Percentiles rank a stretch among this genome's conserved stretches.
Evolutionary conservation across 2,329 filamentous ascomycete species (phyloP).

Genomic region (Aspergillus ruber): DNA sequence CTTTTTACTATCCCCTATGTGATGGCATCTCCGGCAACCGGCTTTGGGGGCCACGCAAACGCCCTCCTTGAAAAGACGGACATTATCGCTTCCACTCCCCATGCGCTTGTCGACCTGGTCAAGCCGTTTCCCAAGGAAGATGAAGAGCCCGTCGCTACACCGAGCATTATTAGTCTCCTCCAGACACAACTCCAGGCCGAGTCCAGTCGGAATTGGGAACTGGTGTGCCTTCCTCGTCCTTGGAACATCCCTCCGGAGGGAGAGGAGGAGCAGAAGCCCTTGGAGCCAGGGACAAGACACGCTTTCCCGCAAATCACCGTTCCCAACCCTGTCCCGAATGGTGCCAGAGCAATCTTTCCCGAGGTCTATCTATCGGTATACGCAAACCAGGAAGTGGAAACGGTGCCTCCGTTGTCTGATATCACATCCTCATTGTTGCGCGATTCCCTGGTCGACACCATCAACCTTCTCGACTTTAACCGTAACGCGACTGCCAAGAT

Average conservation of each 20-base stretch:
- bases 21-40: slow-evolving; percentile 64
- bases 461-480: slow-evolving; percentile 91
- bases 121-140: slow-evolving; percentile 68
- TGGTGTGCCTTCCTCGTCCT: slow-evolving; percentile 56
- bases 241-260: slow-evolving; percentile 40
- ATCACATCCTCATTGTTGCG: slow-evolving; percentile 78
- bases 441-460: slow-evolving; percentile 82
- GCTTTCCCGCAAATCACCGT: slow-evolving; percentile 68
- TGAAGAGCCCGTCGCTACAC: slow-evolving; percentile 55
- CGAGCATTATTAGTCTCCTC: slow-evolving; percentile 71
- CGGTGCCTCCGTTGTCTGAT: slow-evolving; percentile 69
- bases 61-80: slow-evolving; percentile 89
- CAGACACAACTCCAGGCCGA: slow-evolving; percentile 82
- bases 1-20: slow-evolving; percentile 89
- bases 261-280: slow-evolving; percentile 48
- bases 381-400: slow-evolving; percentile 75
- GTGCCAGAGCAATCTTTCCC: slow-evolving; percentile 72
- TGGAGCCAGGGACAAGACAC: slow-evolving; percentile 62
- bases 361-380: slow-evolving; percentile 95
- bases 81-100: slow-evolving; percentile 83
- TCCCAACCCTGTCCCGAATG: slow-evolving; percentile 68
- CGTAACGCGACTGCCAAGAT: slow-evolving; percentile 79
- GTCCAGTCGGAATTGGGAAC: slow-evolving; percentile 65
- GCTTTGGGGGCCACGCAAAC: slow-evolving; percentile 65
- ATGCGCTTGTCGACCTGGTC: slow-evolving; percentile 76